These are phyloP conservation scores for Cladophialophora carrionii DNA, from an alignment of 2,329 filamentous ascomycete species.

Conservation along the genomic window DNA sequence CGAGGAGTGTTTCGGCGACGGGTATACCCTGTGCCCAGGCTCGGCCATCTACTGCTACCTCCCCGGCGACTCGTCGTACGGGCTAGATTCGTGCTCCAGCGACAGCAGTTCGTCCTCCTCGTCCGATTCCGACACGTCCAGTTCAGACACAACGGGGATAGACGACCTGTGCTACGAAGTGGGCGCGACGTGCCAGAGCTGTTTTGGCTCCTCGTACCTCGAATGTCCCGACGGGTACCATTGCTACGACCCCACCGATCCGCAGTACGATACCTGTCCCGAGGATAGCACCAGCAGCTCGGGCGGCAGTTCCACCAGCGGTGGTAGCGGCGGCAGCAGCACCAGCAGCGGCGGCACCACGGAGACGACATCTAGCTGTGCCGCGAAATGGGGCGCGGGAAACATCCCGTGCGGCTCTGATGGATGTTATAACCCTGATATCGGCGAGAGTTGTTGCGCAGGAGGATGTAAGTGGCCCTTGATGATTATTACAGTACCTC, in stretches of 20 bases:
- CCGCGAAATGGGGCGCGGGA: slow-evolving; percentile 18
- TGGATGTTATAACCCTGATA: slow-evolving; percentile 28
- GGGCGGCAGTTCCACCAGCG: background rate
- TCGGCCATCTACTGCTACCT: slow-evolving; percentile 31
- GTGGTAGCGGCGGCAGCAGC: background rate
- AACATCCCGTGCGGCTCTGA: slow-evolving; percentile 24
- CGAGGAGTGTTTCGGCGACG: slow-evolving; percentile 33
- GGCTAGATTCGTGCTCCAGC: slow-evolving; percentile 31
- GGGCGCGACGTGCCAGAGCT: slow-evolving; percentile 31
- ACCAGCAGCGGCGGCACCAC: slow-evolving; percentile 7
- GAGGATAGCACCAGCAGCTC: slow-evolving; percentile 9
- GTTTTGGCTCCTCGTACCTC: slow-evolving; percentile 31
- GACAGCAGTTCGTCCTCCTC: background rate
- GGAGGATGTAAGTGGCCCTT: slow-evolving; percentile 24
- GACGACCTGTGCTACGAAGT: slow-evolving; percentile 26
- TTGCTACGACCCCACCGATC: slow-evolving; percentile 34
- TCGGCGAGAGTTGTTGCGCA: slow-evolving; percentile 23
- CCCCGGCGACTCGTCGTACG: slow-evolving; percentile 30
- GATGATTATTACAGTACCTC: too few species aligned
- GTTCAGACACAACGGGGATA: slow-evolving; percentile 7
- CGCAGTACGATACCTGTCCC: slow-evolving; percentile 32
- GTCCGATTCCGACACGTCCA: slow-evolving; percentile 19
- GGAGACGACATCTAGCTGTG: slow-evolving; percentile 9
- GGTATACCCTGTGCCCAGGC: slow-evolving; percentile 33
- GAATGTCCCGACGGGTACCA: slow-evolving; percentile 29